A percentile compares a stretch with the other conserved stretches of the same genome.
Conservation (phyloP, 768 basidiomycete species). For the Trametes maxima region DNA sequence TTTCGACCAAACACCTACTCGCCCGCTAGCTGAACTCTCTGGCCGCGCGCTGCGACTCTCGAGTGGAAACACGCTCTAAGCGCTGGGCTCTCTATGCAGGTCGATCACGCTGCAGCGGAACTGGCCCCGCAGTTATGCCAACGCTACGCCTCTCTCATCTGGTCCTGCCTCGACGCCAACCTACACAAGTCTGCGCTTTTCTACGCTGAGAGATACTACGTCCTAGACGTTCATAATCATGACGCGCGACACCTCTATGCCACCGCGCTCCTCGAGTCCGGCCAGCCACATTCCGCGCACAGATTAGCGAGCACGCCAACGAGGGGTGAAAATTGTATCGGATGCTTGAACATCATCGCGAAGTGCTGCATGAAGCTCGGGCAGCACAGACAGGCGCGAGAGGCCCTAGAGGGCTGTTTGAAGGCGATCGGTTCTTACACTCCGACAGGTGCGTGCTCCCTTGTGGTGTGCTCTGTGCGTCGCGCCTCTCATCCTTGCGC, state of each 20-base stretch:
- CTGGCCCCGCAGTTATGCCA: constrained; percentile 60
- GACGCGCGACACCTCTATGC: constrained; percentile 87
- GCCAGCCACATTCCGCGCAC: constrained; percentile 75
- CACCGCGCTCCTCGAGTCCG: constrained; percentile 67
- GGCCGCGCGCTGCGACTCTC: background rate
- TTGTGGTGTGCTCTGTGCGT: constrained; percentile 17
- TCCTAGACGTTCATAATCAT: constrained; percentile 70
- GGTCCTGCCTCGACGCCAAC: constrained; percentile 83
- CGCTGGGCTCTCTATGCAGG: constrained; percentile 49
- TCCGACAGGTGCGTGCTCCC: constrained; percentile 54
- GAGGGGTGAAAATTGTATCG: constrained; percentile 59
- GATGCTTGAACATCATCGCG: constrained; percentile 80
- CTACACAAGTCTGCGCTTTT: constrained; percentile 82
- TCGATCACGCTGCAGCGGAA: constrained; percentile 46
- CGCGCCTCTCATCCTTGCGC: constrained; percentile 7
- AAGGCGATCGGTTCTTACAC: constrained; percentile 49
- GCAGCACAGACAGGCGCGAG: constrained; percentile 75
- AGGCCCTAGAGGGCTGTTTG: constrained; percentile 66
- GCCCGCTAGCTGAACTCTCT: background rate
- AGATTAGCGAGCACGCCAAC: constrained; percentile 64
- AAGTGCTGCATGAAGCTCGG: constrained; percentile 74
- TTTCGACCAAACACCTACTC: background rate
- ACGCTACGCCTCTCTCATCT: constrained; percentile 73
- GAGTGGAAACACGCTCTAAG: constrained; percentile 11
- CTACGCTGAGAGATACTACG: constrained; percentile 84